phyloP scores from a whole-genome alignment of 2,329 filamentous ascomycete species.

The Tolypocladium ophioglossoides region DNA sequence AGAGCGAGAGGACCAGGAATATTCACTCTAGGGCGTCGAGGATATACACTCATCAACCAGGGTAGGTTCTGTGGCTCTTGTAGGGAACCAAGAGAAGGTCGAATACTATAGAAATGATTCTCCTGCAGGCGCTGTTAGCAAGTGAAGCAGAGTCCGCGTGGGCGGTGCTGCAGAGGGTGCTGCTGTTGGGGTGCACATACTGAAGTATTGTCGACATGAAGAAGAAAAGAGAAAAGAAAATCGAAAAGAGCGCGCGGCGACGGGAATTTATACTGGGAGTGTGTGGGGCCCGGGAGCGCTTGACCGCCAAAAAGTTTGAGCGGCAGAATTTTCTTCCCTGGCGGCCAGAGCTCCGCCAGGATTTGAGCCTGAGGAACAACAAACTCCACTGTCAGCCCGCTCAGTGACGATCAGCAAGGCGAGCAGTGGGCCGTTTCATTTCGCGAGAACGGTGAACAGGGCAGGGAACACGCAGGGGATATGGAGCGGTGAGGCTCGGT shows the following conservation, averaged over 20 bases:
- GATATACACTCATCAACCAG: conserved; percentile 88
- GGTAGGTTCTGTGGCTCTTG: conserved; percentile 88
- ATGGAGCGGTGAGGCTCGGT: neutral
- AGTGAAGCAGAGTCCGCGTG: neutral
- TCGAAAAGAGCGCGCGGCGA: conserved; percentile 17
- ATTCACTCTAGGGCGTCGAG: conserved; percentile 86
- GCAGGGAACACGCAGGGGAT: neutral
- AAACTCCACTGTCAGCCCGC: neutral
- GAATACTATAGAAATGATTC: conserved; percentile 99
- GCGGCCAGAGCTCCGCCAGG: neutral
- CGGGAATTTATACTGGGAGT: conserved; percentile 29
- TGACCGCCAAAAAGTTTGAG: conserved; percentile 11
- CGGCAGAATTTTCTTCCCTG: conserved; percentile 6
- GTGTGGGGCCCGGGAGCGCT: conserved; percentile 1
- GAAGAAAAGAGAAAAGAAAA: conserved; percentile 38
- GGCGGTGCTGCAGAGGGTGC: conserved; percentile 4
- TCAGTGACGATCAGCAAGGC: neutral
- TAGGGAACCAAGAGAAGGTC: conserved; percentile 86
- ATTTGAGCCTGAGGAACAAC: neutral
- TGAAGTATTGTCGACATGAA: conserved; percentile 55
- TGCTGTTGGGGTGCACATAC: conserved; percentile 27
- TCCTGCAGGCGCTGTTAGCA: conserved; percentile 31
- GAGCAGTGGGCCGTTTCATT: neutral
- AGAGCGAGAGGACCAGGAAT: conserved; percentile 47
- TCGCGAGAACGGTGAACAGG: neutral